Base-by-base conservation (phyloP, 805 yeast species). In the Candida takata region DNA sequence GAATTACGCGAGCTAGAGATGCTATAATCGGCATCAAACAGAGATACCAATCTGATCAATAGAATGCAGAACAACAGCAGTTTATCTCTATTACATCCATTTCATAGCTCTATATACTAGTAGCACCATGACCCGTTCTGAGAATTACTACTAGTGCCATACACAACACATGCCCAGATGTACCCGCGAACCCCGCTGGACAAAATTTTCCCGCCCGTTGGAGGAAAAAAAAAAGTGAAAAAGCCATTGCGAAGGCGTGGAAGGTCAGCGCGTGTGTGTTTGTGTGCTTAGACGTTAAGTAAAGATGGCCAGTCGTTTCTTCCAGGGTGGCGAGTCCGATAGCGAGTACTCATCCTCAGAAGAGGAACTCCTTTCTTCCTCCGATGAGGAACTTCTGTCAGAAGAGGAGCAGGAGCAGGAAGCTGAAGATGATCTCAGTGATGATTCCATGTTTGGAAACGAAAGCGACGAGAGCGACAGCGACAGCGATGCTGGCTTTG, bases 271-370 rank as follows among this genome's bases (percentile, higher is more conserved):
- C n/a, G n/a, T n/a, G n/a, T n/a, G n/a, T n/a, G n/a, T n/a, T n/a
- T n/a, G n/a, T n/a, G n/a, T n/a, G n/a, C n/a, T n/a, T n/a, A n/a
- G n/a, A n/a, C n/a, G n/a, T n/a, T n/a, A 26, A 25, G 14, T 6
- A 11, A n/a, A 16, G 43, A 87, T 87, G 95, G 86, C 97, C 33
- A 47, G 52, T 51, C 84, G 95, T 67, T 90, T 92, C 74, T 92
- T 92, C 69, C 77, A 77, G 32, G 61, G 65, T 40, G 64, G 66
- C 40, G 64, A 57, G 24, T 63, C 66, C 33, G 70, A 65, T 47
- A 61, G 66, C 36, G 69, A 62, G 35, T 58, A 62, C 38, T 65
- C 67, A 18, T 60, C 70, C 9, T 58, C 64, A 23, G 74, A 65
- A 31, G 72, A 65, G 44, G 71, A 65, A 40, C 54, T 64, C 37